Evolutionary conservation across 768 basidiomycete species (phyloP).

Genomic region (Lentinula sp.): DNA sequence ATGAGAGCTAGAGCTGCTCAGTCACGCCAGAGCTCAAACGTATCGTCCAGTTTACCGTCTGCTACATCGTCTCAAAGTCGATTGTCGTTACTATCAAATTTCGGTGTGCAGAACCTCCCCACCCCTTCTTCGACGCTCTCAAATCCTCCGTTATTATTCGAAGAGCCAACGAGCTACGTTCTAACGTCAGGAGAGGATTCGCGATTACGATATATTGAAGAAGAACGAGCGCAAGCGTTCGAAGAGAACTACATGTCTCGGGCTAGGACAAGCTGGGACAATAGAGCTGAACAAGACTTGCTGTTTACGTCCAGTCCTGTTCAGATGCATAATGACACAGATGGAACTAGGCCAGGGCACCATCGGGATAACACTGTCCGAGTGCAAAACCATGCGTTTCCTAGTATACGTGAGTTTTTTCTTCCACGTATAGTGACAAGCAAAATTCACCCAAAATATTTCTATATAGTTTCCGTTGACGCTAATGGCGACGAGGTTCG

Average conservation of each 20-base stretch:
- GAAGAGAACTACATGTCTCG: neutral
- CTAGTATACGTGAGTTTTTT: constrained; percentile 19
- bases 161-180: constrained; percentile 31
- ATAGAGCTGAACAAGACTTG: neutral
- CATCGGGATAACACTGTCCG: constrained; percentile 2
- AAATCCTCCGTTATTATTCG: constrained; percentile 30
- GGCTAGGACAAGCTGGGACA: neutral
- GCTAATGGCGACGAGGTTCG: constrained; percentile 61
- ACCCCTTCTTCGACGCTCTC: constrained; percentile 25
- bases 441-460: neutral
- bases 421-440: neutral
- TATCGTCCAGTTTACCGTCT: constrained; percentile 14
- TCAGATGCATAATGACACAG: neutral
- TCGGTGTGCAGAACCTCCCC: constrained; percentile 31
- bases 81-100: constrained; percentile 34
- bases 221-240: neutral
- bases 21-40: constrained; percentile 17
- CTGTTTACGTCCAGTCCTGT: constrained; percentile 1
- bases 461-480: constrained; percentile 25
- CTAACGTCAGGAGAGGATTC: constrained; percentile 8
- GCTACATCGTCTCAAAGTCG: constrained; percentile 14
- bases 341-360: neutral
- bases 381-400: neutral
- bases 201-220: neutral
- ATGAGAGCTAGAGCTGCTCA: neutral